Conservation (phyloP, 495 filamentous ascomycete genomes). For the Haplographium delicatum region DNA sequence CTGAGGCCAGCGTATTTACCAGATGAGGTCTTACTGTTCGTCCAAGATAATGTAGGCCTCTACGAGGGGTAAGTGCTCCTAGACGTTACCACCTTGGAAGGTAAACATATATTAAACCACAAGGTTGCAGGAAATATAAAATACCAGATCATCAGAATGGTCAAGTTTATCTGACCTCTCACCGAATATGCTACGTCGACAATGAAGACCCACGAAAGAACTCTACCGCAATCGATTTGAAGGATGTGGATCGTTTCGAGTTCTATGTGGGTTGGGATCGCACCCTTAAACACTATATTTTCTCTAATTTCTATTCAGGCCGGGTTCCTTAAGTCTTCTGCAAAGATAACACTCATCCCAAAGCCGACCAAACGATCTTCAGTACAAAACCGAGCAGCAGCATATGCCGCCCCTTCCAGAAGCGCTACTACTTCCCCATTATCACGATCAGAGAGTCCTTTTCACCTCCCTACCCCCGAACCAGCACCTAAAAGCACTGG, state of each 20-base stretch:
- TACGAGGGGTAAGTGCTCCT: slow-evolving; percentile 80
- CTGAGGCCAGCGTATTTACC: slow-evolving; percentile 84
- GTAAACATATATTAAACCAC: background rate
- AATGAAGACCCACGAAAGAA: slow-evolving; percentile 79
- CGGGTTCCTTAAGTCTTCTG: slow-evolving; percentile 89
- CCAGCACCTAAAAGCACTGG: slow-evolving; percentile 50
- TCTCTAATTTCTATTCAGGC: slow-evolving; percentile 48
- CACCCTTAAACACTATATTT: background rate
- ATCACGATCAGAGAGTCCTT: slow-evolving; percentile 43
- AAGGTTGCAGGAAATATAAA: slow-evolving; percentile 73
- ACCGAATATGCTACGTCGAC: slow-evolving; percentile 92
- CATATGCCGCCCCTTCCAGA: slow-evolving; percentile 35
- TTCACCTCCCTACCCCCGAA: slow-evolving; percentile 42
- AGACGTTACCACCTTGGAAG: background rate
- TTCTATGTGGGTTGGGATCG: slow-evolving; percentile 60
- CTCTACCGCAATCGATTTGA: slow-evolving; percentile 80
- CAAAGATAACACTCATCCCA: slow-evolving; percentile 85
- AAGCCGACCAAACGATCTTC: slow-evolving; percentile 60
- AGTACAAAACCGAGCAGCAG: slow-evolving; percentile 37
- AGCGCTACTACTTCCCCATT: slow-evolving; percentile 43
- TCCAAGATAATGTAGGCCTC: slow-evolving; percentile 93
- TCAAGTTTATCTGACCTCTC: slow-evolving; percentile 91
- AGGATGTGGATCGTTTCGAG: slow-evolving; percentile 85
- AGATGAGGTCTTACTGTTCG: slow-evolving; percentile 87
- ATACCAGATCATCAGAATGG: slow-evolving; percentile 92